phyloP scores from a whole-genome alignment of 208 protist species.

The Novymonas esmeraldas region DNA sequence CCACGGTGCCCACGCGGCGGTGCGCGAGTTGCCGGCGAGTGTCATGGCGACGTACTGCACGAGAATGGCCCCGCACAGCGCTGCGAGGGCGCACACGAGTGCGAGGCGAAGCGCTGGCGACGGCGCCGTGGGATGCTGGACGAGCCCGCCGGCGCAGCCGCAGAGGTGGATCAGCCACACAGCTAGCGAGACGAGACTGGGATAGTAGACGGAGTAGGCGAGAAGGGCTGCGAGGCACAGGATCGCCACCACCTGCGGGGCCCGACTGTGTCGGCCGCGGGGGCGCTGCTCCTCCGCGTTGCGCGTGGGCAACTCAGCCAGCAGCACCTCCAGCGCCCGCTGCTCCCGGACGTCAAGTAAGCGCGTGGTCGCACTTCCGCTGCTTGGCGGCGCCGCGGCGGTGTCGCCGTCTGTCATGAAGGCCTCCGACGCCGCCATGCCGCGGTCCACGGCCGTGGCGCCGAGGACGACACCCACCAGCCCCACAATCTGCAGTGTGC shows the following conservation, averaged over 20 bases:
- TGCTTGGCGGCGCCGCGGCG: background rate
- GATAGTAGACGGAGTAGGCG: constrained; percentile 26
- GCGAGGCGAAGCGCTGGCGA: background rate
- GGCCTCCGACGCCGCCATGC: background rate
- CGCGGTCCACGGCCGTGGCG: background rate
- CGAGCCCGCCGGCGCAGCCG: constrained; percentile 24
- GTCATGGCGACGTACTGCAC: constrained; percentile 11
- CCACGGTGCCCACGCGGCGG: constrained; percentile 13
- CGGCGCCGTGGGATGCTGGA: constrained; percentile 6
- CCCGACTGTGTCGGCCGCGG: background rate
- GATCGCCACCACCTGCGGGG: constrained; percentile 17
- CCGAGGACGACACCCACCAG: constrained; percentile 15
- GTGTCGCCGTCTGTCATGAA: background rate
- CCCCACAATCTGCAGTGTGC: constrained; percentile 20
- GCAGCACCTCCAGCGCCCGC: background rate
- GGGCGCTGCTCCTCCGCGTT: background rate
- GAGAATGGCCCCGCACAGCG: constrained; percentile 6
- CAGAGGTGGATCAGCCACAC: constrained; percentile 27
- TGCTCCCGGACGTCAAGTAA: background rate
- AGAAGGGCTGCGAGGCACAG: constrained; percentile 20
- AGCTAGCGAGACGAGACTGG: constrained; percentile 20
- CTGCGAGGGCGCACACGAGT: background rate
- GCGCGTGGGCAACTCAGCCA: background rate
- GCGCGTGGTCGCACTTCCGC: background rate
- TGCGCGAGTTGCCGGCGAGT: constrained; percentile 13